These are phyloP conservation scores for Zygnema circumcarinatum DNA, from an alignment of 139 green algal species.

Conservation along the genomic window DNA sequence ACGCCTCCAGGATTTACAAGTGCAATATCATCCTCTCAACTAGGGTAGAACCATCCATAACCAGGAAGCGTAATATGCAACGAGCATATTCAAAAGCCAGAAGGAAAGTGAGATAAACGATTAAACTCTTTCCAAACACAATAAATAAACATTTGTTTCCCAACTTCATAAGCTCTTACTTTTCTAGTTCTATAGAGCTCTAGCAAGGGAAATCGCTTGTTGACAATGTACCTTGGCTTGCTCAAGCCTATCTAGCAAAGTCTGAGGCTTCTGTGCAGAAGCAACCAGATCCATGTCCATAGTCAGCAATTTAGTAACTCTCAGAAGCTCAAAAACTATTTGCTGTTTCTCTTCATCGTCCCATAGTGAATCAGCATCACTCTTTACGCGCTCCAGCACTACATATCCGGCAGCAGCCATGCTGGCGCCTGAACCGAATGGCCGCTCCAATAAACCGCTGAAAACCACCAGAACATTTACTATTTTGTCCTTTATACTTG, in stretches of 20 bases:
- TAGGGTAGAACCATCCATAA: too few species aligned
- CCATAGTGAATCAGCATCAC: slow-evolving; percentile 26
- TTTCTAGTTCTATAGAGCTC: slow-evolving; percentile 27
- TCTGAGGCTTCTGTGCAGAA: slow-evolving; percentile 49
- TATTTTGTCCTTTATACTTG: not conserved
- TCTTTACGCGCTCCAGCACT: slow-evolving; percentile 35
- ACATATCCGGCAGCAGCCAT: slow-evolving; percentile 41
- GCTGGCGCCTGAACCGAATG: slow-evolving; percentile 42
- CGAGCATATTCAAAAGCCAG: too few species aligned
- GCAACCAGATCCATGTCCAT: slow-evolving; percentile 50
- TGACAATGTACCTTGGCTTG: slow-evolving; percentile 43
- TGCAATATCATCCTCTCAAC: too few species aligned
- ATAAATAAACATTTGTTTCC: too few species aligned
- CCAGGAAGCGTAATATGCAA: too few species aligned
- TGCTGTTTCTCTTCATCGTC: slow-evolving; percentile 43
- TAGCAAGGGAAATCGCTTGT: slow-evolving; percentile 37
- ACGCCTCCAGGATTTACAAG: too few species aligned
- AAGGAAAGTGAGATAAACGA: too few species aligned
- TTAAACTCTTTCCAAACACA: too few species aligned
- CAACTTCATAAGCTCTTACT: too few species aligned
- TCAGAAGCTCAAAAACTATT: slow-evolving; percentile 54
- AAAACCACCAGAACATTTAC: slow-evolving; percentile 48
- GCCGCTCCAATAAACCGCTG: slow-evolving; percentile 48
- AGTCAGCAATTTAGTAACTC: slow-evolving; percentile 35
- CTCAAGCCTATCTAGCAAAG: slow-evolving; percentile 48